Evolutionary conservation across 352 stramenopile genomes (phyloP), one percentile per base, ranked within the genome.

Genomic region (Phytophthora colocasiae): DNA sequence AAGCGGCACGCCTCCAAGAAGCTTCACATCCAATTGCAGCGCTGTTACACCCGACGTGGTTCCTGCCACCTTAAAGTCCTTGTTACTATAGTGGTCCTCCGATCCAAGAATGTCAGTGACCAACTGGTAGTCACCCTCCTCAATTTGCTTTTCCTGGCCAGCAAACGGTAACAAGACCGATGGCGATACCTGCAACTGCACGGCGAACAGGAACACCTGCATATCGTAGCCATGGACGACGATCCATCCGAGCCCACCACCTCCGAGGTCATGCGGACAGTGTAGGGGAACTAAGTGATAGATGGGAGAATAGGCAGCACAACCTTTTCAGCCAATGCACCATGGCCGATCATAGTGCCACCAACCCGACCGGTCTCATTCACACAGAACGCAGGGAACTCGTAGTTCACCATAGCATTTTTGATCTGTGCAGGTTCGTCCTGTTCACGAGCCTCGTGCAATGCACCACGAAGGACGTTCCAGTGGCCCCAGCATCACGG

Each of bases 11-110:
- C 93, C 93, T 32, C 91, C 90, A 1, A 85, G 75, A 39, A 98
- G 80, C 81, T 99, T 99, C 36, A 99, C 96, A 75, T 99, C 97
- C 27, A 99, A 76, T 74, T 99, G 97, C 52, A 99, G n/a, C n/a
- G n/a, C n/a, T n/a, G n/a, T n/a, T n/a, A n/a, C n/a, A n/a, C n/a
- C n/a, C n/a, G n/a, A n/a, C n/a, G n/a, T n/a, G n/a, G n/a, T n/a
- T n/a, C n/a, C n/a, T n/a, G n/a, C n/a, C n/a, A n/a, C n/a, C n/a
- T n/a, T n/a, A n/a, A n/a, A n/a, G n/a, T n/a, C n/a, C n/a, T n/a
- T n/a, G n/a, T n/a, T n/a, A n/a, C n/a, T n/a, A n/a, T n/a, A n/a
- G n/a, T n/a, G n/a, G n/a, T n/a, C n/a, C n/a, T n/a, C 97, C 6
- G 96, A 95, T 34, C 97, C 97, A 40, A 98, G 78, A 68, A 99